Conservation (phyloP, 1,139 yeast genomes). For the Suhomyces maxii region DNA sequence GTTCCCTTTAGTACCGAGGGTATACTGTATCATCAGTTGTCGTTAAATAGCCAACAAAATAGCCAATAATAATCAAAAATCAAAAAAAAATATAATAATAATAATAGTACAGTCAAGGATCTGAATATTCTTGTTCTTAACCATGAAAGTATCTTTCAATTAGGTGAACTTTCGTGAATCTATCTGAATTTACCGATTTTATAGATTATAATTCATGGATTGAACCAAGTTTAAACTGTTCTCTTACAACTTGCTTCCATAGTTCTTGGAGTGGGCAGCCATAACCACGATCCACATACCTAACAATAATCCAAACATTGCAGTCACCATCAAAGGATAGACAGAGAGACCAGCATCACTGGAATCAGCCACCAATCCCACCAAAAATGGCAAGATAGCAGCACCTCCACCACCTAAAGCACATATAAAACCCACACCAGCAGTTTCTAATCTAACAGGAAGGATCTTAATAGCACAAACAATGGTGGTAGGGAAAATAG, state of each 20-base stretch:
- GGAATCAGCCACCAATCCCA: constrained; percentile 52
- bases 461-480: constrained; percentile 62
- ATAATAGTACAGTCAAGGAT: no score
- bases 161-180: no score
- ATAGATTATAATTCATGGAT: no score
- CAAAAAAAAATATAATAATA: no score
- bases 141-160: no score
- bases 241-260: background rate
- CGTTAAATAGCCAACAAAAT: no score
- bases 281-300: constrained; percentile 30
- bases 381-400: constrained; percentile 64
- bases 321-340: constrained; percentile 35
- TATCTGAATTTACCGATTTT: no score
- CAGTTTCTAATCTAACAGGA: constrained; percentile 61
- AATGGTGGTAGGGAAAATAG: constrained; percentile 76
- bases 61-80: no score
- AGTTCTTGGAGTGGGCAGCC: constrained; percentile 5
- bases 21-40: no score
- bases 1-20: no score
- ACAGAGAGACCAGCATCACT: constrained; percentile 33
- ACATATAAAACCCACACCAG: constrained; percentile 74
- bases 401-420: constrained; percentile 78
- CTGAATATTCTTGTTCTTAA: no score
- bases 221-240: no score
- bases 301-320: constrained; percentile 27